Evolutionary conservation across 345 rosid genomes (phyloP).

Genomic region (Salix suchowensis): DNA sequence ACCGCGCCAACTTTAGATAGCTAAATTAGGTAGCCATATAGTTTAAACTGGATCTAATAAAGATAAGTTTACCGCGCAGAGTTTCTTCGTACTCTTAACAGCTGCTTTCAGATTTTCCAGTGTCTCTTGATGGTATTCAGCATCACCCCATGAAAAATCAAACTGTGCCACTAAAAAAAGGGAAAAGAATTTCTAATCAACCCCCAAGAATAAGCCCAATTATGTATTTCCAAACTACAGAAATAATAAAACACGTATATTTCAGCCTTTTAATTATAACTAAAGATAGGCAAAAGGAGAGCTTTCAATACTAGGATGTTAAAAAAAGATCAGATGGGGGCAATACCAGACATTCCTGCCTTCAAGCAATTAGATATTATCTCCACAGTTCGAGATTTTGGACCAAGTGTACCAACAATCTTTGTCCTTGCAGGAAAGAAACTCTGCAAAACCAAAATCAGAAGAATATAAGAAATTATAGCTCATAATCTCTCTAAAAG

Average conservation of each 20-base stretch:
- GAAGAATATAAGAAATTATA: not conserved
- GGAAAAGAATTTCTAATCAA: not conserved
- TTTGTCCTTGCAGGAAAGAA: conserved; percentile 96
- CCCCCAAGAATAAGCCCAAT: not conserved
- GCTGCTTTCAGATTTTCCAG: conserved; percentile 74
- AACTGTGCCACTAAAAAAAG: conserved; percentile 66
- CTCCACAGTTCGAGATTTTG: conserved; percentile 73
- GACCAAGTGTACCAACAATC: conserved; percentile 92
- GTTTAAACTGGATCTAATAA: not conserved
- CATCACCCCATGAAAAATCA: conserved; percentile 83
- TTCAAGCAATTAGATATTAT: conserved; percentile 70
- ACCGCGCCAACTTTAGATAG: conserved; percentile 43
- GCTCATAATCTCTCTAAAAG: not conserved
- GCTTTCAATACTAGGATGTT: not conserved
- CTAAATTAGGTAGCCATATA: not conserved
- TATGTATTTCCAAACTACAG: no score
- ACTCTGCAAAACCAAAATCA: conserved; percentile 40
- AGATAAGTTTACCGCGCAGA: conserved; percentile 65
- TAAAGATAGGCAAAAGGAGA: not conserved
- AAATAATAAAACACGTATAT: not conserved
- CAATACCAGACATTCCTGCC: conserved; percentile 88
- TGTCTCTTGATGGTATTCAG: conserved; percentile 81
- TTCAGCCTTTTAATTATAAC: not conserved
- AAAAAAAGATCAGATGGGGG: not conserved
- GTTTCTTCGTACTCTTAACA: conserved; percentile 74